A percentile compares a stretch with the other conserved stretches of the same genome.
Conservation (phyloP, 352 stramenopile species). For the Globisporangium carolinianum region DNA sequence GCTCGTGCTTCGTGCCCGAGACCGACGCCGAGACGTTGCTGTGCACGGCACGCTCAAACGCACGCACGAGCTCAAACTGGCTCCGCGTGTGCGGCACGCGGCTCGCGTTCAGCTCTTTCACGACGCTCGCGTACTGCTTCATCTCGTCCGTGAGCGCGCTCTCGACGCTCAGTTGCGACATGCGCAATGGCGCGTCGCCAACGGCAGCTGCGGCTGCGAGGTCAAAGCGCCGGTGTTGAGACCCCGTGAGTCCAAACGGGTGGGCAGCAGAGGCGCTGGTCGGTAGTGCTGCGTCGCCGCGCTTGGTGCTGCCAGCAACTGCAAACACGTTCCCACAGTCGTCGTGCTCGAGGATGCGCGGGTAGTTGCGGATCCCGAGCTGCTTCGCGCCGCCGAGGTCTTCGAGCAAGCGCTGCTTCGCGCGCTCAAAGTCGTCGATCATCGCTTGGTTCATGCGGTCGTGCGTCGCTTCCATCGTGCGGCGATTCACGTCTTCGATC, state of each 20-base stretch:
- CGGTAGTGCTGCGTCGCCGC: slow-evolving; percentile 5
- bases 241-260: slow-evolving; percentile 39
- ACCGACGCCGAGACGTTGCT: slow-evolving; percentile 51
- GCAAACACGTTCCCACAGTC: slow-evolving; percentile 45
- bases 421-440: slow-evolving; percentile 80
- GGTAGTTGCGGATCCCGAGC: slow-evolving; percentile 67
- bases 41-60: slow-evolving; percentile 45
- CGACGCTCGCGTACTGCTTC: slow-evolving; percentile 68
- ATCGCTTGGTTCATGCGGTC: slow-evolving; percentile 83
- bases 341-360: slow-evolving; percentile 39
- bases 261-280: slow-evolving; percentile 9
- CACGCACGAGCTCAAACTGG: slow-evolving; percentile 57
- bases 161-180: slow-evolving; percentile 59
- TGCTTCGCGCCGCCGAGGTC: slow-evolving; percentile 59
- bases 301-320: slow-evolving; percentile 26
- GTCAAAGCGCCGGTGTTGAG: slow-evolving; percentile 44
- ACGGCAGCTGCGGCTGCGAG: slow-evolving; percentile 8
- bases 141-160: slow-evolving; percentile 79
- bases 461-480: slow-evolving; percentile 72
- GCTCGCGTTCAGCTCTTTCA: slow-evolving; percentile 64
- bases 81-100: slow-evolving; percentile 62
- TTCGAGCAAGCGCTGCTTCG: slow-evolving; percentile 71
- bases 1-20: slow-evolving; percentile 65
- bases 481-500: slow-evolving; percentile 81
- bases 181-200: slow-evolving; percentile 30